Conservation (phyloP, 306 rosid species). For the Senna tora region DNA sequence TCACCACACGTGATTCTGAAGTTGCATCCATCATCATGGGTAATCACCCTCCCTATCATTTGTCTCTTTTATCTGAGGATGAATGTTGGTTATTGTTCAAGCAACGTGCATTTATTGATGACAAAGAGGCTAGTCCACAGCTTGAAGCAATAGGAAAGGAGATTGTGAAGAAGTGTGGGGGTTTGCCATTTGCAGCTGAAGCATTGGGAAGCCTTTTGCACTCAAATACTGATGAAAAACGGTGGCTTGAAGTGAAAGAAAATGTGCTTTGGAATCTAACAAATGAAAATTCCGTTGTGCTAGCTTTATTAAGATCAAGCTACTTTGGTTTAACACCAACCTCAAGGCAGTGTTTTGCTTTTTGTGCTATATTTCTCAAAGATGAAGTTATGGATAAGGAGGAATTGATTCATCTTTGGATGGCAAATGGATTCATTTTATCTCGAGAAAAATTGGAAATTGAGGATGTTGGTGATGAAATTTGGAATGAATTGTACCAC, state of each 20-base stretch:
- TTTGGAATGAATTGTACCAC: neutral
- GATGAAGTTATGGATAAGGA: neutral
- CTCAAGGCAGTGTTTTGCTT: slow-evolving; percentile 14
- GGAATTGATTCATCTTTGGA: slow-evolving; percentile 4
- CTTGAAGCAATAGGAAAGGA: no score
- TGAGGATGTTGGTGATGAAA: slow-evolving; percentile 11
- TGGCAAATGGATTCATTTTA: slow-evolving; percentile 25
- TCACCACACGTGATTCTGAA: slow-evolving; percentile 29
- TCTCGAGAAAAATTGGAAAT: neutral
- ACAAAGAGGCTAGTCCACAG: neutral
- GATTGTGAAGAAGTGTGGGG: neutral
- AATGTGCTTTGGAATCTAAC: neutral
- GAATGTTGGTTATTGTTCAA: slow-evolving; percentile 43
- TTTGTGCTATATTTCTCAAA: slow-evolving; percentile 19
- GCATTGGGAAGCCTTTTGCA: neutral
- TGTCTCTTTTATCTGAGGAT: slow-evolving; percentile 8
- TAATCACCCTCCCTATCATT: neutral
- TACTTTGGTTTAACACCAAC: neutral
- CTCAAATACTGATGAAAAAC: neutral
- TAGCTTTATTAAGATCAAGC: slow-evolving; percentile 12
- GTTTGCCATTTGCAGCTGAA: neutral
- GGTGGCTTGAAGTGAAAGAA: slow-evolving; percentile 10
- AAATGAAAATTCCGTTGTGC: neutral
- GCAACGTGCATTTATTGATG: slow-evolving; percentile 20
- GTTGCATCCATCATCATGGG: slow-evolving; percentile 33